phyloP scores from a whole-genome alignment of 495 filamentous ascomycete species.

The Neurospora sp. region DNA sequence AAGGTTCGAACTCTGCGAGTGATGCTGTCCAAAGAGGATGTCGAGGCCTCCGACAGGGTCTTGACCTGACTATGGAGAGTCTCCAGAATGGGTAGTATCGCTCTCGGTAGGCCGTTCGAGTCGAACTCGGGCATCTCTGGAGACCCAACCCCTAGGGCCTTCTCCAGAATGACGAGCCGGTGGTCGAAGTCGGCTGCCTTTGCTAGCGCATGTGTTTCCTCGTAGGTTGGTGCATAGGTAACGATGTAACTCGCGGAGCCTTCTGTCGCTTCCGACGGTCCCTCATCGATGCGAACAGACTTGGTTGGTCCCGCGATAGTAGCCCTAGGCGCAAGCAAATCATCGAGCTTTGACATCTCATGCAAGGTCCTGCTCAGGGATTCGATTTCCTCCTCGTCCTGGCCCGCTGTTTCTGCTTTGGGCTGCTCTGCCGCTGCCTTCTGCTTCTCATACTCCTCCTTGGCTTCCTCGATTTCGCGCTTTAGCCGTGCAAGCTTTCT shows the following conservation, averaged over 20 bases:
- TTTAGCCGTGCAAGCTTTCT: constrained; percentile 67
- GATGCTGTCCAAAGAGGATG: constrained; percentile 62
- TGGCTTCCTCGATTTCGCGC: constrained; percentile 70
- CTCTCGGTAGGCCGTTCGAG: constrained; percentile 43
- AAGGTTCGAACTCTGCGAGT: constrained; percentile 63
- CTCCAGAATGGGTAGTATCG: constrained; percentile 73
- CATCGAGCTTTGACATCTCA: constrained; percentile 35
- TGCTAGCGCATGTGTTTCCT: constrained; percentile 56
- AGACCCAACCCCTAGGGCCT: constrained; percentile 65
- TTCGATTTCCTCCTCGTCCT: constrained; percentile 31
- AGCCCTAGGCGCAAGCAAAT: constrained; percentile 17
- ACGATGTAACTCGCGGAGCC: constrained; percentile 39
- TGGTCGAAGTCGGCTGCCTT: constrained; percentile 83
- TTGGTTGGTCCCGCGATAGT: constrained; percentile 16
- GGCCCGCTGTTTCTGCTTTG: constrained; percentile 20
- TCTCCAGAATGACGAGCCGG: constrained; percentile 69
- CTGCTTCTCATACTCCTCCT: constrained; percentile 50
- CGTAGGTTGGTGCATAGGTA: constrained; percentile 45
- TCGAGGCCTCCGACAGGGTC: constrained; percentile 53
- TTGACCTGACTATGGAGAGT: constrained; percentile 61
- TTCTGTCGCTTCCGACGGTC: not conserved
- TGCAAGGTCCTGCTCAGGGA: constrained; percentile 59
- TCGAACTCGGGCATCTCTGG: constrained; percentile 55
- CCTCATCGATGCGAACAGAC: constrained; percentile 3
- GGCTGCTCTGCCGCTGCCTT: constrained; percentile 27